Conservation (phyloP, 2,329 filamentous ascomycete species). For the Cladosporium sphaerospermum region DNA sequence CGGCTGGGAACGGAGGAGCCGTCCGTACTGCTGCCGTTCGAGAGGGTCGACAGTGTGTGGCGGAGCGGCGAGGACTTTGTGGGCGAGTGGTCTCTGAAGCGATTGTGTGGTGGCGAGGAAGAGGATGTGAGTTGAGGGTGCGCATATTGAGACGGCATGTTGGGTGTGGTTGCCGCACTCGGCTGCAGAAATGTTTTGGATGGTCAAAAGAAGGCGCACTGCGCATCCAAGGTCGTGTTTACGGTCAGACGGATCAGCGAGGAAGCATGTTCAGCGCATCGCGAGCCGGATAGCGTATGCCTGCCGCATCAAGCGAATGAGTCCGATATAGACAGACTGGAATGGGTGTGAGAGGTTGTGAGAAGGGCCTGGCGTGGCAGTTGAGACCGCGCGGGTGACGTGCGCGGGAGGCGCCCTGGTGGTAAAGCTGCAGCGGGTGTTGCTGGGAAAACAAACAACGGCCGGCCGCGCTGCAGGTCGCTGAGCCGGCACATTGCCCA, state of each 20-base stretch:
- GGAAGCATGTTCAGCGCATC: slow-evolving; percentile 1
- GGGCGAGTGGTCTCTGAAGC: slow-evolving; percentile 27
- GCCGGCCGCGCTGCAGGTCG: too few species aligned
- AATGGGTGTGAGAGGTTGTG: neutral
- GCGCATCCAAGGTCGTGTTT: neutral
- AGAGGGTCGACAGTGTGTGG: slow-evolving; percentile 29
- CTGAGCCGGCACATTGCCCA: neutral
- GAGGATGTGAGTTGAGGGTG: slow-evolving; percentile 19
- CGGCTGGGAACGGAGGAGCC: slow-evolving; percentile 23
- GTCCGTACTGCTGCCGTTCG: slow-evolving; percentile 29
- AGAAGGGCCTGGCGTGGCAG: neutral
- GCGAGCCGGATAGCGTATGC: neutral
- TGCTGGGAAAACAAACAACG: slow-evolving; percentile 4
- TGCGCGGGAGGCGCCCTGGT: neutral
- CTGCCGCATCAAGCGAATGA: slow-evolving; percentile 9
- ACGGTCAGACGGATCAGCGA: neutral
- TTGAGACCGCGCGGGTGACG: neutral
- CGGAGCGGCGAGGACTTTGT: slow-evolving; percentile 30
- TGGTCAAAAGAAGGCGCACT: neutral
- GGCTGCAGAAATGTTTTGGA: neutral
- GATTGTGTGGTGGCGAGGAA: slow-evolving; percentile 28
- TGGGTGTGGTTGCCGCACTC: slow-evolving; percentile 7
- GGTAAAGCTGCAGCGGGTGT: neutral
- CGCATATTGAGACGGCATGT: slow-evolving; percentile 10
- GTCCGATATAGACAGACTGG: neutral